Evolutionary conservation across 179 eudicot genomes (phyloP).

Genomic region (Beta macrorhiza): DNA sequence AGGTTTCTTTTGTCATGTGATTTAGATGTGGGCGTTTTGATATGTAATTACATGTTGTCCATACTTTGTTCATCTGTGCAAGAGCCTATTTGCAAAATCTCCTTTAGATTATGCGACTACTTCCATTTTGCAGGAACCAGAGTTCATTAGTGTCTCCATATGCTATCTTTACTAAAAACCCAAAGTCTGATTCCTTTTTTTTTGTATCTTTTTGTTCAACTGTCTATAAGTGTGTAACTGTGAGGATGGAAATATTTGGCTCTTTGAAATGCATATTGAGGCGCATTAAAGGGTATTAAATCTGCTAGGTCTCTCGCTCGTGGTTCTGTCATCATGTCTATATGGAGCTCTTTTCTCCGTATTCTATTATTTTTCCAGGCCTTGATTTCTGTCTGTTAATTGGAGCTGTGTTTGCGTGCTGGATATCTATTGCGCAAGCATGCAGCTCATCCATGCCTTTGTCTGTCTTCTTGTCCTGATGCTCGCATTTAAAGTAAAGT

Average conservation of each 20-base stretch:
- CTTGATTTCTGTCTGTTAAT: background rate
- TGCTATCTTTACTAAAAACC: background rate
- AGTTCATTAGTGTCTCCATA: background rate
- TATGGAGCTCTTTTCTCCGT: background rate
- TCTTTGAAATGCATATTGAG: background rate
- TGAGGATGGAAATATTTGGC: background rate
- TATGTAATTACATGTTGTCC: background rate
- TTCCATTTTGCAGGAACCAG: background rate
- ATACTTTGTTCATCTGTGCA: background rate
- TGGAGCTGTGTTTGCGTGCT: background rate
- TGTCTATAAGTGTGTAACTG: background rate
- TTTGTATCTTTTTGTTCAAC: background rate
- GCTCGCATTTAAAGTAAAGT: too few relatives aligned
- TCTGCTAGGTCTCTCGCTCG: background rate
- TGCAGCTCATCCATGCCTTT: background rate
- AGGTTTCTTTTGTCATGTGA: background rate
- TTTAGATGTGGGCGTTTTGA: background rate
- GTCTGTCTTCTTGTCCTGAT: background rate
- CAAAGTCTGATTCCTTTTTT: background rate
- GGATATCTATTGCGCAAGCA: background rate
- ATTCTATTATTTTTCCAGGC: background rate
- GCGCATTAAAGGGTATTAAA: background rate
- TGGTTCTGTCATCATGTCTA: background rate
- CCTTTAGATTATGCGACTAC: background rate
- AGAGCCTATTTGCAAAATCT: background rate